Evolutionary conservation across 1,284 basidiomycete genomes (phyloP), one percentile per base, ranked within the genome.

Genomic region (Ustilago sp.): DNA sequence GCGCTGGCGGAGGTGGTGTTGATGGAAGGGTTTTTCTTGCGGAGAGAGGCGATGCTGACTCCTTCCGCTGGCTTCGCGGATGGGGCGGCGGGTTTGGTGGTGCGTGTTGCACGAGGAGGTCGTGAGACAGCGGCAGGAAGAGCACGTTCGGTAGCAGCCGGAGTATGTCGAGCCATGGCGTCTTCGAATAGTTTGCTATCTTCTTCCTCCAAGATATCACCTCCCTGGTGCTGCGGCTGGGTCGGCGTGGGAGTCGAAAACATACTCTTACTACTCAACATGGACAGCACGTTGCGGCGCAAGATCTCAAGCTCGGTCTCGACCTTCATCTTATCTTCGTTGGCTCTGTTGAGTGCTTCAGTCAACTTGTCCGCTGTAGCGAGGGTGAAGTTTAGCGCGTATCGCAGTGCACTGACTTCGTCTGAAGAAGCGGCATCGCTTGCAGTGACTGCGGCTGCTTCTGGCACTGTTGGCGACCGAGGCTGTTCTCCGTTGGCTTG

Each of bases 1-100:
- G 9, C 63, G 67, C 39, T 74, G 67, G 45, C 23, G 13, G 45
- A 45, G 1, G 60, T 9, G 6, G 47, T 17, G 8, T 48, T 34
- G 17, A 41, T 8, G n/a, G 65, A 32, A 19, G 55, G 31, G n/a
- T 17, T 45, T 4, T 45, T 65, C 41, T 72, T 77, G 23, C 74
- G 74, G 3, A 77, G 67, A 35, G 63, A 67, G 23, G 74, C 61
- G 41, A 77, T 77, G 59, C 70, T 73, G 35, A 77, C 70, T 7
- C 70, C 63, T 3, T 54, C 66, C 2, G 32, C 38, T 11, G 69
- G 59, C 31, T 66, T 63, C n/a, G 41, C 34, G 15, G 52, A 50
- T 15, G 54, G 15, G 8, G 38, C 23, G 35, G 39, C 12, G 4
- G 50, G 31, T 35, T 50, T 31, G 17, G 54, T 32, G 34, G 58